Conservation (phyloP, 208 protist species). For the Porcisia deanei region DNA sequence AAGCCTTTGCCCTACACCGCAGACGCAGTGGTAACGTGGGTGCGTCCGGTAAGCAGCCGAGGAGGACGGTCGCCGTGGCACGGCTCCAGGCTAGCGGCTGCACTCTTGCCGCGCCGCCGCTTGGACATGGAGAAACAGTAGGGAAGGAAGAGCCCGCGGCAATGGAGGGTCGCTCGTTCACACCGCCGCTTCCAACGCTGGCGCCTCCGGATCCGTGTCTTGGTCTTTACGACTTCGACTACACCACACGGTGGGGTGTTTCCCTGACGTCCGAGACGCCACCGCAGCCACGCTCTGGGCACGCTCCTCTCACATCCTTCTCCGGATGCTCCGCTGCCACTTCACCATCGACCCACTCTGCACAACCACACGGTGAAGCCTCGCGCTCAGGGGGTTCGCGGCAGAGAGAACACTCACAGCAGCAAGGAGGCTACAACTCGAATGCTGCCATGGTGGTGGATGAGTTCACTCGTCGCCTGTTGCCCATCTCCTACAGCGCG, state of each 20-base stretch:
- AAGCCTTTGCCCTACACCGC: background rate
- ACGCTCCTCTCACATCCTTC: background rate
- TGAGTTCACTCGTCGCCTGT: slow-evolving; percentile 30
- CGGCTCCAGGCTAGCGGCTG: background rate
- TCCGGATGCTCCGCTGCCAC: background rate
- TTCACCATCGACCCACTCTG: background rate
- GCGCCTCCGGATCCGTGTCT: background rate
- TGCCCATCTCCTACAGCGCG: slow-evolving; percentile 45
- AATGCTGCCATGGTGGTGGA: background rate
- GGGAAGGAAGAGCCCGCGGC: background rate
- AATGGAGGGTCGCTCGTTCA: background rate
- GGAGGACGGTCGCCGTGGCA: background rate
- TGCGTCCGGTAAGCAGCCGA: background rate
- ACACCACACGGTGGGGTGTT: slow-evolving; percentile 21
- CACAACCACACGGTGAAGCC: background rate
- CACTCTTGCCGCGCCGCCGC: background rate
- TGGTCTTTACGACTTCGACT: slow-evolving; percentile 21
- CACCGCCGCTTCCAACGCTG: background rate
- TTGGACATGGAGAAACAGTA: background rate
- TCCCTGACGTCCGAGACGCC: background rate
- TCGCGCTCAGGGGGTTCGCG: background rate
- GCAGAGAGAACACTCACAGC: background rate
- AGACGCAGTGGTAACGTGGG: background rate
- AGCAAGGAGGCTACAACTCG: background rate
- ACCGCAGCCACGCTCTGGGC: background rate